These are phyloP conservation scores for Saturnispora gosingensis DNA, from an alignment of 805 yeast genomes.

Conservation along the genomic window DNA sequence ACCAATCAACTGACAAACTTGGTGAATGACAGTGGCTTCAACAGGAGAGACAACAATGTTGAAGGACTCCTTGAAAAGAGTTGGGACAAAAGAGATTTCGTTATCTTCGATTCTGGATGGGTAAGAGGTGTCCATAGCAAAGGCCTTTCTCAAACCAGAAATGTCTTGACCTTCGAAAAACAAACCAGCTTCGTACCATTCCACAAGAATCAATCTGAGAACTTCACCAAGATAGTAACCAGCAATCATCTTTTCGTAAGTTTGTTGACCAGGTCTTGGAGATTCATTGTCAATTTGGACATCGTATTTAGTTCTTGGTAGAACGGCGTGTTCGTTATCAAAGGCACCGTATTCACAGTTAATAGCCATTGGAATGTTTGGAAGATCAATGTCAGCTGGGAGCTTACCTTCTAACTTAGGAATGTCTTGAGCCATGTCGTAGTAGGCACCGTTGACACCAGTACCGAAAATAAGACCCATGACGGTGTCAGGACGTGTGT, in stretches of 20 bases:
- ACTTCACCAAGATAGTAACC: conserved; percentile 95
- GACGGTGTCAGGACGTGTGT: conserved; percentile 78
- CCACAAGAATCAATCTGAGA: conserved; percentile 69
- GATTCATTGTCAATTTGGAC: conserved; percentile 69
- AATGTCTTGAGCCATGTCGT: conserved; percentile 60
- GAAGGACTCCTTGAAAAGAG: conserved; percentile 50
- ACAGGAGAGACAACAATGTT: conserved; percentile 57
- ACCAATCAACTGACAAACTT: conserved; percentile 79
- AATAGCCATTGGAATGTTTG: conserved; percentile 78
- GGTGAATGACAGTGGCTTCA: conserved; percentile 77
- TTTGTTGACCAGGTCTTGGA: conserved; percentile 94
- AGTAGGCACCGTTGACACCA: conserved; percentile 96
- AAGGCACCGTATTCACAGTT: conserved; percentile 98
- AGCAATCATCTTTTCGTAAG: conserved; percentile 94
- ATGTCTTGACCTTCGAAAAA: conserved; percentile 67
- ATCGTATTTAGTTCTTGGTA: conserved; percentile 91
- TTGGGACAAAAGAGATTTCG: conserved; percentile 66
- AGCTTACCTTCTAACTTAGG: conserved; percentile 73
- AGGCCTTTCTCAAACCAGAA: conserved; percentile 49
- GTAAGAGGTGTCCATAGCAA: conserved; percentile 80
- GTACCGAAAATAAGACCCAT: conserved; percentile 97
- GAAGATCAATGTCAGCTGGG: conserved; percentile 46
- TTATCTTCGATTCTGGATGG: conserved; percentile 85
- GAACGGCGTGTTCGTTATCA: conserved; percentile 74
- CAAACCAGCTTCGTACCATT: conserved; percentile 52